Conservation (phyloP, 1,284 basidiomycete genomes). For the Leccinum ponderosum region DNA sequence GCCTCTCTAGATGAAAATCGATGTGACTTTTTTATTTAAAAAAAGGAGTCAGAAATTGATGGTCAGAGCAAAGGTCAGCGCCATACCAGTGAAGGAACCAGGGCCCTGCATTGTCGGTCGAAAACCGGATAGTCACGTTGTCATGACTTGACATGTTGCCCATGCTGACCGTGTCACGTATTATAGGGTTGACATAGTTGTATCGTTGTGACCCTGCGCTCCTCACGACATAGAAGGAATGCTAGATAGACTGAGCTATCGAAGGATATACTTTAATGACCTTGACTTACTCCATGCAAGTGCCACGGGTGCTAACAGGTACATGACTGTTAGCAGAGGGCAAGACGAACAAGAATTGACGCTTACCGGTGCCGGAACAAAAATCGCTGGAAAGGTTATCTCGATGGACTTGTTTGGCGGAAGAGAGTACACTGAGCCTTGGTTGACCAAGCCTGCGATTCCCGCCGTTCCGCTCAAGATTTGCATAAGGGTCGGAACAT, state of each 20-base stretch:
- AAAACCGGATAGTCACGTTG: conserved; percentile 23
- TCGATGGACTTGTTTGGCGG: conserved; percentile 41
- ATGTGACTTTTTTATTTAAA: conserved; percentile 39
- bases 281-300: conserved; percentile 44
- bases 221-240: conserved; percentile 32
- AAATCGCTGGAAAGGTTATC: conserved; percentile 28
- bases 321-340: neutral
- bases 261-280: neutral
- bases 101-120: conserved; percentile 24
- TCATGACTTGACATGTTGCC: conserved; percentile 24
- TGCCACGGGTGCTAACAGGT: conserved; percentile 40
- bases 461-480: conserved; percentile 45
- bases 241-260: conserved; percentile 27
- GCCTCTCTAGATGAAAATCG: conserved; percentile 32
- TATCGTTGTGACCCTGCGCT: conserved; percentile 15
- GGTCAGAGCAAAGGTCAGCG: conserved; percentile 5
- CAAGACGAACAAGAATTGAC: neutral
- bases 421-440: conserved; percentile 38
- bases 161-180: conserved; percentile 22
- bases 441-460: conserved; percentile 39
- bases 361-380: conserved; percentile 23
- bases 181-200: conserved; percentile 28
- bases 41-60: conserved; percentile 25
- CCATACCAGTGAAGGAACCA: conserved; percentile 27
- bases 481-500: conserved; percentile 40